Base-by-base conservation (phyloP, 768 basidiomycete species). In the Auricularia heimuer region DNA sequence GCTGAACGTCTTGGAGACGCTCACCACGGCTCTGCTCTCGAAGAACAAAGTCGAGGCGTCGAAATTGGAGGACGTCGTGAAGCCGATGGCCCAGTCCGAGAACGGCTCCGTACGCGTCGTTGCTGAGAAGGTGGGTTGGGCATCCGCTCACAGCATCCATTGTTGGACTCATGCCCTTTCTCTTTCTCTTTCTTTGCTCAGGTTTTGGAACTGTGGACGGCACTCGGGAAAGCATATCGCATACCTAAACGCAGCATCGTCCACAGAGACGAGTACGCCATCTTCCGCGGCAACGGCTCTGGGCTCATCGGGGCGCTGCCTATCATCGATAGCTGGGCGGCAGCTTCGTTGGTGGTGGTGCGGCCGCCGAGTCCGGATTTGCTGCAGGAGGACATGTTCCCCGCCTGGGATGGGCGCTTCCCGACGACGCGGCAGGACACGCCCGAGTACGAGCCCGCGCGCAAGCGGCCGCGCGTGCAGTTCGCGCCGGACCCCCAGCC, bases 21-120 rank as follows among this genome's bases (percentile, higher is more conserved):
- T 75, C 62, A 80, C 77, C 7, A 98, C 94, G 94, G 91, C 92
- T 0, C 76, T 97, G 42, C 78, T 90, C 62, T 85, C 87, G 54
- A 83, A 90, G 64, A 98, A 97, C 78, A 98, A 98, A 76, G 86
- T 98, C 35, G 90, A 94, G 65, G 93, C 94, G 68, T 84, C 86
- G 18, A 84, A 83, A 68, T 85, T 94, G 62, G 83, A 85, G 65
- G 75, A 82, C 18, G 83, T 86, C 4, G 85, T 97, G 14, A 78
- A 82, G 70, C 69, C 67, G 2, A 83, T 86, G 60, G 70, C 80
- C 1, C 77, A 81, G 37, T 80, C 82, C 0, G 84, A 84, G 39
- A 81, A 90, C 63, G 82, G 84, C 62, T 74, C 69, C 7, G 75
- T 91, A 62, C 84, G 82, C 67, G 73, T 72, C 6, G 68, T 88